Evolutionary conservation across 2,329 filamentous ascomycete species (phyloP), one percentile per base, ranked within the genome.

Genomic region (Aspergillus fumigatiaffinis): DNA sequence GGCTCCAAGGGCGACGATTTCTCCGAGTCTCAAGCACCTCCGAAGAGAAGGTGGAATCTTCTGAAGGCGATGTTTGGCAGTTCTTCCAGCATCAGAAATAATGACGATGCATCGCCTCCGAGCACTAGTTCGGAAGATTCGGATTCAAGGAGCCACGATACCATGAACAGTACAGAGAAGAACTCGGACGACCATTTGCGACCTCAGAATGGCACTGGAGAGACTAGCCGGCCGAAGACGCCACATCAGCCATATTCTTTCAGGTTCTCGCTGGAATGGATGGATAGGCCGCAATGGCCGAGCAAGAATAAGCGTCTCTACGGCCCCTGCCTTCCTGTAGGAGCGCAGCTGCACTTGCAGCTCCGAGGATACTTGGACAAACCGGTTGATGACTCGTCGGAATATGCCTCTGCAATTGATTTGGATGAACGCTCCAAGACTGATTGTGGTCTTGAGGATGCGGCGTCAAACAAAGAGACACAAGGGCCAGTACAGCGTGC

Each of bases 251-350:
- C 76, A 44, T 85, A 82, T 63, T 84, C 79, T 60, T 89, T 89
- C 77, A 86, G 84, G 58, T 89, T 89, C 68, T 87, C 85, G 1
- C 75, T 89, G n/a, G 86, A 89, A 68, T 87, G 81, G 79, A 79
- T 82, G 51, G 82, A 84, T 56, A 80, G 81, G 66, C 72, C 81
- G 68, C 69, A 79, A 64, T 71, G 75, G 69, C 59, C 81, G 64
- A 70, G 76, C 71, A 71, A 81, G 72, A 71, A 84, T 78, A 76
- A 76, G 71, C 79, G 80, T 4, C 75, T 87, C 6, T 76, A 77
- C 52, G 78, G 82, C 8, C 85, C 85, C 1, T 78, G 79, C 44
- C 77, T 87, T 12, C 85, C 85, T 0, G 71, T 80, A 10, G 79
- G 80, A 8, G 82, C 84, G 1, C 83, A 86, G 61, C 64, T 77